Percentiles rank a stretch among this genome's conserved stretches.
phyloP scores from a whole-genome alignment of 805 yeast genomes.

The Ogataea zsoltii region DNA sequence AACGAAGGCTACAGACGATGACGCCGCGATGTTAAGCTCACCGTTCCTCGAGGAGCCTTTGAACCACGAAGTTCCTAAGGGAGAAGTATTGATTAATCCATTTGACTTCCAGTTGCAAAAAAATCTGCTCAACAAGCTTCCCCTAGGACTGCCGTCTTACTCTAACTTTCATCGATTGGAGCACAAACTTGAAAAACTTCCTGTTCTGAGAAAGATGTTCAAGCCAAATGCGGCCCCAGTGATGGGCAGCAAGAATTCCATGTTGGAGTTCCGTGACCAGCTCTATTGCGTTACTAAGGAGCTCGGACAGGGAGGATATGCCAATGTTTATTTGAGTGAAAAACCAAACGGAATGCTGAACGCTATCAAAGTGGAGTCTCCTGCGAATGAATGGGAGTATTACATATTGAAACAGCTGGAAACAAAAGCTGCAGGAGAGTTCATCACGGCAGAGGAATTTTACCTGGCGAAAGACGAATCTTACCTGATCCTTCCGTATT shows the following conservation, averaged over 20 bases:
- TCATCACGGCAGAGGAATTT: constrained; percentile 50
- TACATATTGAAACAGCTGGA: constrained; percentile 66
- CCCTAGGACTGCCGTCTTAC: constrained; percentile 24
- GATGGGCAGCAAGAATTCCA: constrained; percentile 38
- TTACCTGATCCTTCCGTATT: constrained; percentile 62
- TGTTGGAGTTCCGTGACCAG: constrained; percentile 45
- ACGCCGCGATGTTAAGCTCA: constrained; percentile 40
- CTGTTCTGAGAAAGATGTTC: constrained; percentile 19
- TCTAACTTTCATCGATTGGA: constrained; percentile 28
- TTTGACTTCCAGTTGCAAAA: constrained; percentile 42
- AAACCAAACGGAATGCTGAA: constrained; percentile 51
- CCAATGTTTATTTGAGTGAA: constrained; percentile 73
- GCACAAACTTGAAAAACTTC: constrained; percentile 13
- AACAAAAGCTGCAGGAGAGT: constrained; percentile 30
- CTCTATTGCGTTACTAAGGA: constrained; percentile 51
- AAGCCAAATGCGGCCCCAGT: constrained; percentile 23
- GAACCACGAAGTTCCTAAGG: background rate
- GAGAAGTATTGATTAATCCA: constrained; percentile 36
- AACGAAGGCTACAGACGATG: background rate
- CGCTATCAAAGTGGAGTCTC: constrained; percentile 74
- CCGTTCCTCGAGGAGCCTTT: constrained; percentile 44
- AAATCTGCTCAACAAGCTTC: constrained; percentile 39
- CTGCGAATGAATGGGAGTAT: constrained; percentile 78
- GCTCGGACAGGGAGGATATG: constrained; percentile 82
- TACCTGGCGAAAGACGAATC: constrained; percentile 67